Evolutionary conservation across 306 rosid species (phyloP), one percentile per base, ranked within the genome.

Genomic region (Leucaena leucocephala): DNA sequence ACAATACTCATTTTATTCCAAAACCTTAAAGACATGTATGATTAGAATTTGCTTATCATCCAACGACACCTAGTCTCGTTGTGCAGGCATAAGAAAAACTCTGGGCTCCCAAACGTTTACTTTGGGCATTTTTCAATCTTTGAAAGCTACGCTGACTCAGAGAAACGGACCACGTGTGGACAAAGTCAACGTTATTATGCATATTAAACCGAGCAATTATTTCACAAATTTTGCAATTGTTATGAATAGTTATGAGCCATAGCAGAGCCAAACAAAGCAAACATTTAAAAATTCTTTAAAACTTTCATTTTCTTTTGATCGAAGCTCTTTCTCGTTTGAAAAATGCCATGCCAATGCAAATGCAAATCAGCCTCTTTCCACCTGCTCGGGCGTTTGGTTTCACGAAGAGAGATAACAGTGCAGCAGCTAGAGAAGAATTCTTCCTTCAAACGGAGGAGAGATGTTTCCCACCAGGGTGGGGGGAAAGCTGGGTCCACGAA

Each of bases 71-170:
- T 46, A 21, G 55, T 68, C 55, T 44, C 5, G 14, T 43, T 12
- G 55, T 68, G 55, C 38, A 19, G 36, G 55, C 35, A 68, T 19
- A 55, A 68, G 73, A 68, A 43, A 42, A 67, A 19, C 50, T 19
- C n/a, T 5, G 21, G 55, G 38, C 35, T 21, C 39, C 17, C 19
- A 19, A 44, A 68, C 4, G 45, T 43, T 27, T 14, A 45, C 57
- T 12, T 40, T 3, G 13, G 49, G 64, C 59, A 15, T 16, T 71
- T 48, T 15, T 71, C 75, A 71, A 16, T 33, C 10, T 34, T 15
- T 49, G 44, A 71, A 7, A 71, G 43, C 42, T 71, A 49, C 3
- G 33, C 35, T 19, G 15, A 57, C 64, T 57, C 64, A 54, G 61
- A 54, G 35, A 8, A 9, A 19, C 33, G 5, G 64, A 35, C 34